A percentile compares a stretch with the other conserved stretches of the same genome.
phyloP scores from a whole-genome alignment of 495 filamentous ascomycete genomes.

The Penicillium alfredii region DNA sequence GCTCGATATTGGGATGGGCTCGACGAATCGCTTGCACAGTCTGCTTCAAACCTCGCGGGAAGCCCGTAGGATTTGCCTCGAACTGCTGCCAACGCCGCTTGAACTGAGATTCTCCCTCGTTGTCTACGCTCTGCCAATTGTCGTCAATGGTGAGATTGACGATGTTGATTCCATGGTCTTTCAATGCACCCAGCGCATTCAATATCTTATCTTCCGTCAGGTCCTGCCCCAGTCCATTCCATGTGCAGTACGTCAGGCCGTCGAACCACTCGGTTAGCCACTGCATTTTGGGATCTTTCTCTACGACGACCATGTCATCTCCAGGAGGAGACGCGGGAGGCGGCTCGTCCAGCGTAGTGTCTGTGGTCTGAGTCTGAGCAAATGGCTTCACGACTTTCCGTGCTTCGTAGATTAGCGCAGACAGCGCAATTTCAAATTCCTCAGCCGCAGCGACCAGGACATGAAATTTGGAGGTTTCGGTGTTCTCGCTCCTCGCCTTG shows the following conservation, averaged over 20 bases:
- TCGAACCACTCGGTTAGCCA: slow-evolving; percentile 91
- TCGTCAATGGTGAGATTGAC: slow-evolving; percentile 89
- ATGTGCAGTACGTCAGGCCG: slow-evolving; percentile 78
- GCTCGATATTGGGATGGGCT: slow-evolving; percentile 64
- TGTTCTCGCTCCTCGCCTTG: slow-evolving; percentile 67
- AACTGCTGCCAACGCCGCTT: slow-evolving; percentile 59
- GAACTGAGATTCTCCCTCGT: slow-evolving; percentile 47
- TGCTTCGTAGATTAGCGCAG: slow-evolving; percentile 80
- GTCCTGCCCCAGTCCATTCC: slow-evolving; percentile 84
- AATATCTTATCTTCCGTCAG: slow-evolving; percentile 76
- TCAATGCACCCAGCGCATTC: slow-evolving; percentile 63
- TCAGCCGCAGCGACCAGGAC: slow-evolving; percentile 68
- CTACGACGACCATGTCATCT: slow-evolving; percentile 35
- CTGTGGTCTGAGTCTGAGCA: slow-evolving; percentile 5
- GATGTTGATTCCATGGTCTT: slow-evolving; percentile 66
- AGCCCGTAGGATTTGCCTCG: slow-evolving; percentile 74
- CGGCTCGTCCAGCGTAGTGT: slow-evolving; percentile 2
- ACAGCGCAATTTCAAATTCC: slow-evolving; percentile 69
- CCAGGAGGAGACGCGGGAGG: slow-evolving; percentile 31
- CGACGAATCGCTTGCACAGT: slow-evolving; percentile 62
- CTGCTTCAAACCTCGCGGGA: slow-evolving; percentile 71
- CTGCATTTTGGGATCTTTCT: slow-evolving; percentile 47
- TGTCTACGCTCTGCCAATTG: slow-evolving; percentile 84
- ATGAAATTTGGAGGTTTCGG: slow-evolving; percentile 44
- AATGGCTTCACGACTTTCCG: slow-evolving; percentile 56